Percentiles rank a stretch among this genome's conserved stretches.
These are phyloP conservation scores for Xylaria multiplex DNA, from an alignment of 2,329 filamentous ascomycete species.

Conservation along the genomic window DNA sequence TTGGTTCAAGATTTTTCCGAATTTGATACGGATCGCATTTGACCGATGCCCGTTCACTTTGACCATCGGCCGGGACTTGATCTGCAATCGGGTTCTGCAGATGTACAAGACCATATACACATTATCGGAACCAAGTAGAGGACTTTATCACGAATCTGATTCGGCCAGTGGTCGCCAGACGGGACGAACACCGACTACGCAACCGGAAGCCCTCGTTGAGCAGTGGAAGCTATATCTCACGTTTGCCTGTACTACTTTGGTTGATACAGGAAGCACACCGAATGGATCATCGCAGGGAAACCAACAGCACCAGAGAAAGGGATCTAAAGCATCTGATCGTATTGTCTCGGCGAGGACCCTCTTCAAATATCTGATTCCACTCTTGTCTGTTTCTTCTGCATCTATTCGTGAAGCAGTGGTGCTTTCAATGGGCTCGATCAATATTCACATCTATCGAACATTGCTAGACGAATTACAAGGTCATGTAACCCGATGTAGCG, in stretches of 20 bases:
- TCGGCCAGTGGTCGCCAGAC: conserved; percentile 63
- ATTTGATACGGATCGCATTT: conserved; percentile 88
- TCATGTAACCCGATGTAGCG: conserved; percentile 84
- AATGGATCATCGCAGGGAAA: conserved; percentile 65
- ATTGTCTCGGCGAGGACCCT: conserved; percentile 88
- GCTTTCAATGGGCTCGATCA: conserved; percentile 91
- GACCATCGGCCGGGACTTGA: conserved; percentile 87
- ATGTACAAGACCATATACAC: conserved; percentile 88
- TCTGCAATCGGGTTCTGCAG: conserved; percentile 90
- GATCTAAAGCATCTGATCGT: conserved; percentile 78
- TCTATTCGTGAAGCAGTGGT: conserved; percentile 92
- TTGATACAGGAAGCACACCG: conserved; percentile 77
- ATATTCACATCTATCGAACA: conserved; percentile 90
- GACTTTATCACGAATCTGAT: conserved; percentile 71
- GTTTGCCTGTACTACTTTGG: conserved; percentile 95
- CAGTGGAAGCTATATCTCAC: conserved; percentile 98
- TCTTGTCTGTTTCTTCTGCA: conserved; percentile 81
- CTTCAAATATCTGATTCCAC: conserved; percentile 90
- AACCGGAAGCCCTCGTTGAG: conserved; percentile 89
- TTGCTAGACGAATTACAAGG: conserved; percentile 90
- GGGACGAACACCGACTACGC: conserved; percentile 71
- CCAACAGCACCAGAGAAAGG: conserved; percentile 86
- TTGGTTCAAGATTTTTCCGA: conserved; percentile 98
- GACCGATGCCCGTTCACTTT: conserved; percentile 93
- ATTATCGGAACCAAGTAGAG: conserved; percentile 77